Conservation (phyloP, 2,329 filamentous ascomycete genomes). For the Sporothrix luriei region DNA sequence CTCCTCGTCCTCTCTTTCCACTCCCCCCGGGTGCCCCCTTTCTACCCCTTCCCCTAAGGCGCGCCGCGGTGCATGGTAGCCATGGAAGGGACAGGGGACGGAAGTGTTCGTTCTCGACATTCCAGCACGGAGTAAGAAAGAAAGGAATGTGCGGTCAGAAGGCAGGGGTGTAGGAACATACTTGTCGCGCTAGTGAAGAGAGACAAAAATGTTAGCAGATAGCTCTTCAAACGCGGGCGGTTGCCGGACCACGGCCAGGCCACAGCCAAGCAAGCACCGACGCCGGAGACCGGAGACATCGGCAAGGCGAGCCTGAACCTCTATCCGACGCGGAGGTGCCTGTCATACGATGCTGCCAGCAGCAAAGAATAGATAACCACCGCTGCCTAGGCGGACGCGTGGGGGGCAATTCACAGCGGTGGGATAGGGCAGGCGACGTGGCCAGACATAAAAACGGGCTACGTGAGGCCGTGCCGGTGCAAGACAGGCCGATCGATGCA, state of each 20-base stretch:
- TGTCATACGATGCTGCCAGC: background rate
- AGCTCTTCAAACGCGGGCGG: background rate
- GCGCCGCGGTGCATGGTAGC: background rate
- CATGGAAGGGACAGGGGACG: background rate
- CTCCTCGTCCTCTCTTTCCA: background rate
- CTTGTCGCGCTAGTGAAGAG: constrained; percentile 26
- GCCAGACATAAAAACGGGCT: background rate
- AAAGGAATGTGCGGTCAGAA: background rate
- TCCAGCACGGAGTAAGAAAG: background rate
- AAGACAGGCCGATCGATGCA: constrained; percentile 4
- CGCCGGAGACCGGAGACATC: background rate
- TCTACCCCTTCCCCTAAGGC: background rate
- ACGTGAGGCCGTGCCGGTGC: constrained; percentile 1
- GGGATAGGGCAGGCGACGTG: background rate
- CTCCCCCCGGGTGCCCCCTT: background rate
- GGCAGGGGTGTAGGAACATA: constrained; percentile 9
- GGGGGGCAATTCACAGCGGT: too few relatives aligned
- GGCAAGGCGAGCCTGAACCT: background rate
- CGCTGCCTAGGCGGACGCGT: constrained; percentile 2
- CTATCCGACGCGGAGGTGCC: background rate
- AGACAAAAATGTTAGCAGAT: constrained; percentile 22
- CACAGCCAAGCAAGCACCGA: background rate
- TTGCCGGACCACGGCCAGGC: background rate
- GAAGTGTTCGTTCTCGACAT: background rate
- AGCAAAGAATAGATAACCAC: background rate